Percentiles rank a stretch among this genome's conserved stretches.
These are phyloP conservation scores for Coleophoma cylindrospora DNA, from an alignment of 2,329 filamentous ascomycete species.

Conservation along the genomic window DNA sequence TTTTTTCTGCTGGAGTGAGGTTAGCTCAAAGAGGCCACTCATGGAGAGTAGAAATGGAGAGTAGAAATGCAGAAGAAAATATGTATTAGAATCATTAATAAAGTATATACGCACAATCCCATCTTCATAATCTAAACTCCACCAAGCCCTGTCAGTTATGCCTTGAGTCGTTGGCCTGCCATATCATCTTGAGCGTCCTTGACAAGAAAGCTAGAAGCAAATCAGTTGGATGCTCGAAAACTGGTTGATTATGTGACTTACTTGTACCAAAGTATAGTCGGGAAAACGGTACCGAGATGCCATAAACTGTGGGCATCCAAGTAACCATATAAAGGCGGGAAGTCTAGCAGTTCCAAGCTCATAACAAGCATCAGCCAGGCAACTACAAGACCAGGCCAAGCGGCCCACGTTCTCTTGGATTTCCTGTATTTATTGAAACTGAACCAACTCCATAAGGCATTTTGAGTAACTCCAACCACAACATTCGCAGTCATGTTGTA, in stretches of 20 bases:
- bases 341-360: conserved; percentile 94
- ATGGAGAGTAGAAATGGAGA: too few relatives aligned
- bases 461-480: conserved; percentile 71
- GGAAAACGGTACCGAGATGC: conserved; percentile 89
- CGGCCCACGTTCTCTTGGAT: conserved; percentile 71
- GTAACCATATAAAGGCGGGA: conserved; percentile 75
- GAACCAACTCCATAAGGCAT: conserved; percentile 82
- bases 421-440: conserved; percentile 69
- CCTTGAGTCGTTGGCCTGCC: conserved; percentile 67
- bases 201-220: conserved; percentile 65
- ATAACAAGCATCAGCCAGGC: conserved; percentile 90
- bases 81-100: too few relatives aligned
- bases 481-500: conserved; percentile 99
- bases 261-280: conserved; percentile 91
- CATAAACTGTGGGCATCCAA: conserved; percentile 93
- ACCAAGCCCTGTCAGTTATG: conserved; percentile 30
- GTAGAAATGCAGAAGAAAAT: too few relatives aligned
- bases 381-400: conserved; percentile 86
- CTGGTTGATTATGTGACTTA: conserved; percentile 43
- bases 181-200: conserved; percentile 83
- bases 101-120: too few relatives aligned
- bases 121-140: too few relatives aligned
- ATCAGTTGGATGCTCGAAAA: conserved; percentile 5
- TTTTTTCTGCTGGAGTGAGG: too few relatives aligned
- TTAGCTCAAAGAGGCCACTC: too few relatives aligned